phyloP scores from a whole-genome alignment of 177 flowering plant genomes.

The Telopea speciosissima region DNA sequence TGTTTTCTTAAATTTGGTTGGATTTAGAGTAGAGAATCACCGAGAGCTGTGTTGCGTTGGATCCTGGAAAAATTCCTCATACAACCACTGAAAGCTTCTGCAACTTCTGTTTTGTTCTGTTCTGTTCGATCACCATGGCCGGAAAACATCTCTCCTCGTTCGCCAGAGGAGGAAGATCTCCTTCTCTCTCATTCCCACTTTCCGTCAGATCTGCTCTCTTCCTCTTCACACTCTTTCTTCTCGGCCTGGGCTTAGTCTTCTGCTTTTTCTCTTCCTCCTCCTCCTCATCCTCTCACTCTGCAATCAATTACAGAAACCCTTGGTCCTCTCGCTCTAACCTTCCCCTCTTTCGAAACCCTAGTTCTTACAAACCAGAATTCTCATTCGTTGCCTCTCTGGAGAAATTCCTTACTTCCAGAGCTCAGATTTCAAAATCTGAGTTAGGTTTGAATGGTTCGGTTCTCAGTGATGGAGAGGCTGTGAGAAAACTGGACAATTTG shows the following conservation, averaged over 20 bases:
- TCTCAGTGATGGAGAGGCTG: conserved; percentile 12
- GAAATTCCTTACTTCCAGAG: conserved; percentile 39
- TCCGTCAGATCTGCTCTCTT: conserved; percentile 24
- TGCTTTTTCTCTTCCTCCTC: conserved; percentile 23
- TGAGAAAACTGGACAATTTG: conserved; percentile 40
- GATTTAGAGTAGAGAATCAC: no score
- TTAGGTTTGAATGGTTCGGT: conserved; percentile 28
- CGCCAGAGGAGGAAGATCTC: conserved; percentile 19
- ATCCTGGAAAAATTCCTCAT: no score
- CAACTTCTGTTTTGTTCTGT: no score
- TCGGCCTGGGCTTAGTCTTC: conserved; percentile 30
- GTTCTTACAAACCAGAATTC: conserved; percentile 29
- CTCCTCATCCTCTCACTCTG: background rate
- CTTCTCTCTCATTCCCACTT: conserved; percentile 7
- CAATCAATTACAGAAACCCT: conserved; percentile 8
- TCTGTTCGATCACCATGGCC: conserved; percentile 23
- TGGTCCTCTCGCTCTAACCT: conserved; percentile 3
- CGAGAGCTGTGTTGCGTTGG: no score
- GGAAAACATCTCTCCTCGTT: conserved; percentile 20
- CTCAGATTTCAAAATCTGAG: conserved; percentile 17
- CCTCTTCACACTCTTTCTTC: conserved; percentile 35
- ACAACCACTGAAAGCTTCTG: no score
- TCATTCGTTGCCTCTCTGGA: conserved; percentile 81
- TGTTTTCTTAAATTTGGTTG: no score
- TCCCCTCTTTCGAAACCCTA: conserved; percentile 17